Evolutionary conservation across 2,329 filamentous ascomycete species (phyloP).

Genomic region (Fusarium lyarnte): DNA sequence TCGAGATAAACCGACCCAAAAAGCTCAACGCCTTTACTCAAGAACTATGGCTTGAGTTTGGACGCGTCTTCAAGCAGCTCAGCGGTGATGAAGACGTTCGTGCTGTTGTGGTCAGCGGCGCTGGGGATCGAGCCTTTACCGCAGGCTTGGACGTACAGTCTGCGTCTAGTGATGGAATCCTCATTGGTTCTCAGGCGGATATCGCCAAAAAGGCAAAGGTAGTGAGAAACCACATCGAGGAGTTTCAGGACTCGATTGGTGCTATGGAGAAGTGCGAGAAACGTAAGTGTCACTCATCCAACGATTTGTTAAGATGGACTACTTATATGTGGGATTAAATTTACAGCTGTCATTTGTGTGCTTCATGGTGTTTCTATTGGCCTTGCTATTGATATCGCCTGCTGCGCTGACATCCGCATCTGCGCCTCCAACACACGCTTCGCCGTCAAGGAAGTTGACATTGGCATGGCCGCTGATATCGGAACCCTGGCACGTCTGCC

Average conservation of each 20-base stretch:
- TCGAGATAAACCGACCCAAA: constrained; percentile 87
- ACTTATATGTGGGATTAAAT: constrained; percentile 24
- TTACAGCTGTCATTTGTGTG: constrained; percentile 78
- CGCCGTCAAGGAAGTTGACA: constrained; percentile 83
- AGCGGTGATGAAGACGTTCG: constrained; percentile 78
- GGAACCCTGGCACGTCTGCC: constrained; percentile 79
- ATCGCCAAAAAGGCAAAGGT: constrained; percentile 69
- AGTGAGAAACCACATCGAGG: constrained; percentile 74
- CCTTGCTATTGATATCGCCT: constrained; percentile 78
- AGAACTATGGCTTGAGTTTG: constrained; percentile 87
- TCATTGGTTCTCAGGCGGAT: constrained; percentile 58
- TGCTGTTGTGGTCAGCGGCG: constrained; percentile 80
- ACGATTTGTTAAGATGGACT: not conserved
- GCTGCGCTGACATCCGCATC: constrained; percentile 76
- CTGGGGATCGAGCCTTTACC: constrained; percentile 85
- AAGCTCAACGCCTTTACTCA: constrained; percentile 91
- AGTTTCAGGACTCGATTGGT: constrained; percentile 83
- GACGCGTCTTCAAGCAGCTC: constrained; percentile 75
- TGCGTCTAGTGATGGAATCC: constrained; percentile 63
- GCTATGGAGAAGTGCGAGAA: constrained; percentile 89
- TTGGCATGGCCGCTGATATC: constrained; percentile 82
- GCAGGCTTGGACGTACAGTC: constrained; percentile 85
- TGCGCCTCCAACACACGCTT: constrained; percentile 68
- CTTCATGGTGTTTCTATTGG: constrained; percentile 83
- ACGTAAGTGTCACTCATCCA: constrained; percentile 59